phyloP scores from a whole-genome alignment of 139 green algal genomes.

The Choricystis sp. region DNA sequence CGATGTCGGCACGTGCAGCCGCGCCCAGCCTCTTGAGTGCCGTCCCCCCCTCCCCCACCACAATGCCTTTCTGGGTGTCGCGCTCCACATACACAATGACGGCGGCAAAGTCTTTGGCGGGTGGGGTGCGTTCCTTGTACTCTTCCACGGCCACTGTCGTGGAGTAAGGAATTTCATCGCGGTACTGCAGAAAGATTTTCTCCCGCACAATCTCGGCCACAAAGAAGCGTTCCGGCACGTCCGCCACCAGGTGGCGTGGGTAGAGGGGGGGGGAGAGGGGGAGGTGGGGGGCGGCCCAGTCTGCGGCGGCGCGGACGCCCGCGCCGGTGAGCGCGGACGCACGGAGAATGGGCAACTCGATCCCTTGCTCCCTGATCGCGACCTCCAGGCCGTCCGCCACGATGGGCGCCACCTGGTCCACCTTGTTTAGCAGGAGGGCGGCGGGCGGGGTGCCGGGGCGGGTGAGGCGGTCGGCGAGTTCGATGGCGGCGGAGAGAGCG shows the following conservation, averaged over 20 bases:
- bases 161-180: conserved; percentile 81
- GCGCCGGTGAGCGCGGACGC: conserved; percentile 20
- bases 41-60: conserved; percentile 51
- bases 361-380: conserved; percentile 24
- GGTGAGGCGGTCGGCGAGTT: conserved; percentile 17
- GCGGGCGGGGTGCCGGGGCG: neutral
- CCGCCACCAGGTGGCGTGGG: conserved; percentile 59
- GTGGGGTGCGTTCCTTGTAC: conserved; percentile 46
- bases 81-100: conserved; percentile 37
- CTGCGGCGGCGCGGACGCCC: conserved; percentile 30
- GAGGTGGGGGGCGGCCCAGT: conserved; percentile 52
- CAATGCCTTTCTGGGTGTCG: conserved; percentile 55
- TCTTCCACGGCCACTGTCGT: conserved; percentile 56
- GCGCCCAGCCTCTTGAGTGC: conserved; percentile 43
- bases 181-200: conserved; percentile 84
- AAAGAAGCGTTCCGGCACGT: conserved; percentile 92
- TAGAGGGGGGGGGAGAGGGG: conserved; percentile 68
- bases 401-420: conserved; percentile 34
- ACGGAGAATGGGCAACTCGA: conserved; percentile 17
- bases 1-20: conserved; percentile 47
- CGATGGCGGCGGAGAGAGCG: conserved; percentile 31
- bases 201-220: conserved; percentile 91
- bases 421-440: conserved; percentile 52
- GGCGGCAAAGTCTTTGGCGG: neutral
- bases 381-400: conserved; percentile 21